Percentiles rank a stretch among this genome's conserved stretches.
phyloP scores from a whole-genome alignment of 2,329 filamentous ascomycete species.

The Arthrocladium fulminans region DNA sequence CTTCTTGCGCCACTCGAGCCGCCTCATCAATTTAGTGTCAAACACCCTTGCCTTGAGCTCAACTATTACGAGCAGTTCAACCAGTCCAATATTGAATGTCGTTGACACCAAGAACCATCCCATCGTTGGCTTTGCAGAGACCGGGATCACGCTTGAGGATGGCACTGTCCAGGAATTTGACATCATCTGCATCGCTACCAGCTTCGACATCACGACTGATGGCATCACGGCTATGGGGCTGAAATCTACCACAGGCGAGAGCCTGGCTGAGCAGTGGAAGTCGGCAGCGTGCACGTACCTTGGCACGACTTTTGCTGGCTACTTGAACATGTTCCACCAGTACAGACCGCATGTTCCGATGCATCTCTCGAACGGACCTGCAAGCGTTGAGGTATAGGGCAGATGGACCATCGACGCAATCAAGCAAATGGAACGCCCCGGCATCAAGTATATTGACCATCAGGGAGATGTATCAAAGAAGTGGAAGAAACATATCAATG shows the following conservation, averaged over 20 bases:
- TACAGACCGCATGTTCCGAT: constrained; percentile 51
- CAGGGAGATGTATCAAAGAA: constrained; percentile 37
- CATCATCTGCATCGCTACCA: constrained; percentile 35
- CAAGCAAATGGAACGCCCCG: constrained; percentile 32
- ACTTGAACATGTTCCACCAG: constrained; percentile 44
- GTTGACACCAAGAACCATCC: constrained; percentile 37
- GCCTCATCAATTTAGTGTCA: constrained; percentile 48
- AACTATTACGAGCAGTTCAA: constrained; percentile 45
- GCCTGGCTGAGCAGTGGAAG: constrained; percentile 12
- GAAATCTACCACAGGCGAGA: constrained; percentile 25
- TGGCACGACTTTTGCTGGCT: constrained; percentile 33
- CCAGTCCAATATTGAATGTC: constrained; percentile 38
- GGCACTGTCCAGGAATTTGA: constrained; percentile 34
- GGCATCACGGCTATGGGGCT: constrained; percentile 37
- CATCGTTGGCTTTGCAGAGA: constrained; percentile 34
- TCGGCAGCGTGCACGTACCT: constrained; percentile 31
- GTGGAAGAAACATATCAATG: constrained; percentile 42
- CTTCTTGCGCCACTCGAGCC: constrained; percentile 45
- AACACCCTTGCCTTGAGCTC: constrained; percentile 42
- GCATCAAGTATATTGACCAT: constrained; percentile 45
- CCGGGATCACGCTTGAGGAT: constrained; percentile 34
- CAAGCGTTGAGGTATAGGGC: constrained; percentile 48
- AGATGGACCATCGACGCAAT: constrained; percentile 46
- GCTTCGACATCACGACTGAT: constrained; percentile 36
- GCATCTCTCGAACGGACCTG: constrained; percentile 48